Conservation (phyloP, 78 protist genomes). For the Dictyostelium purpureum region DNA sequence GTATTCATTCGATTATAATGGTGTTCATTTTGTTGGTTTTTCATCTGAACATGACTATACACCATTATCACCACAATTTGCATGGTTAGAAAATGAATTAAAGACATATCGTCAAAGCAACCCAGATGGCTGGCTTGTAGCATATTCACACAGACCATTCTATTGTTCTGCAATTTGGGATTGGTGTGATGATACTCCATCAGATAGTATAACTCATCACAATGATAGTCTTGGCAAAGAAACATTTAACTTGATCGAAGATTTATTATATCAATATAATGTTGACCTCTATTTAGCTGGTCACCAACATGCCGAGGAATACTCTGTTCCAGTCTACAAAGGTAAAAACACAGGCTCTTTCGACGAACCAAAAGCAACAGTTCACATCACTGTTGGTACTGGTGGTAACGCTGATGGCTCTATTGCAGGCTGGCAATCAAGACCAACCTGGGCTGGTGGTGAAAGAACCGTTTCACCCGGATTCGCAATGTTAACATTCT, state of each 20-base stretch:
- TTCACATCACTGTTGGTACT: slow-evolving; percentile 42
- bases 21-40: slow-evolving; percentile 30
- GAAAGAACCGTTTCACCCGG: neutral
- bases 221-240: neutral
- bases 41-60: slow-evolving; percentile 21
- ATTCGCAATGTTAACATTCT: neutral
- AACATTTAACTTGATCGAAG: neutral
- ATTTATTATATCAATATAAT: slow-evolving; percentile 16
- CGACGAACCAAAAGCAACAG: slow-evolving; percentile 13
- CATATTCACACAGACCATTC: slow-evolving; percentile 39
- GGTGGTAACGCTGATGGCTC: slow-evolving; percentile 43
- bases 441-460: slow-evolving; percentile 25
- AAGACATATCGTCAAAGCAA: slow-evolving; percentile 8
- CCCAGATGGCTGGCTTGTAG: slow-evolving; percentile 52
- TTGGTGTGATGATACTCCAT: slow-evolving; percentile 25
- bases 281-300: slow-evolving; percentile 47
- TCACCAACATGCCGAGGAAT: slow-evolving; percentile 52
- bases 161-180: slow-evolving; percentile 17
- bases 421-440: neutral
- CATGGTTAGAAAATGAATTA: slow-evolving; percentile 42
- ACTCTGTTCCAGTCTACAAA: slow-evolving; percentile 28
- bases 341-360: neutral
- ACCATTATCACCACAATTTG: slow-evolving; percentile 11
- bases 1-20: slow-evolving; percentile 48
- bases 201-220: neutral